phyloP scores from a whole-genome alignment of 306 rosid genomes.

The Styphnolobium japonicum region DNA sequence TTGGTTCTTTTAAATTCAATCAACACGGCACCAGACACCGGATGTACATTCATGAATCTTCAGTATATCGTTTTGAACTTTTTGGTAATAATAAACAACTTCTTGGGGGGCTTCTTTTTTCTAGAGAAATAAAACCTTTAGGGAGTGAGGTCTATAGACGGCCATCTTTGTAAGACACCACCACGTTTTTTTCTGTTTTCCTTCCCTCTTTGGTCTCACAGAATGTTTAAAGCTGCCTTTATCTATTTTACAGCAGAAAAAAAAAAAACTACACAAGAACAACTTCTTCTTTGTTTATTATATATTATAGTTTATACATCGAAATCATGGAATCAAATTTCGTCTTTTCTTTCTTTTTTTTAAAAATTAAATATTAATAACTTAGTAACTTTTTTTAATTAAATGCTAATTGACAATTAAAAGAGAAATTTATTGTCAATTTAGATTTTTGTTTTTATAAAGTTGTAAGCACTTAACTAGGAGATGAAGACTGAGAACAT shows the following conservation, averaged over 20 bases:
- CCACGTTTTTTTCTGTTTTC: not conserved
- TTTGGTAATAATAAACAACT: not conserved
- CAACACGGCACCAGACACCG: not conserved
- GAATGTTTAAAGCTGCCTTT: constrained; percentile 3
- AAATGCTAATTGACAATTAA: no score
- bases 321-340: no score
- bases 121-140: not conserved
- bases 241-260: not conserved
- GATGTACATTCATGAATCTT: not conserved
- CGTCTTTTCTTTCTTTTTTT: no score
- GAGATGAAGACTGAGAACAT: no score
- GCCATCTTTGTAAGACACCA: not conserved
- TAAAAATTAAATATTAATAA: no score
- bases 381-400: no score
- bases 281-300: not conserved
- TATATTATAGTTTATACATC: not conserved
- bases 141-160: not conserved
- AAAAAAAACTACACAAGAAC: not conserved
- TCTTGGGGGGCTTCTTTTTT: not conserved
- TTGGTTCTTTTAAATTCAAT: no score
- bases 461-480: no score
- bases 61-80: not conserved
- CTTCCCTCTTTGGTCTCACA: not conserved
- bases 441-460: no score
- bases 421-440: no score